A percentile compares a stretch with the other conserved stretches of the same genome.
Conservation (phyloP, 2,329 filamentous ascomycete species). For the Ceratocystis variospora region DNA sequence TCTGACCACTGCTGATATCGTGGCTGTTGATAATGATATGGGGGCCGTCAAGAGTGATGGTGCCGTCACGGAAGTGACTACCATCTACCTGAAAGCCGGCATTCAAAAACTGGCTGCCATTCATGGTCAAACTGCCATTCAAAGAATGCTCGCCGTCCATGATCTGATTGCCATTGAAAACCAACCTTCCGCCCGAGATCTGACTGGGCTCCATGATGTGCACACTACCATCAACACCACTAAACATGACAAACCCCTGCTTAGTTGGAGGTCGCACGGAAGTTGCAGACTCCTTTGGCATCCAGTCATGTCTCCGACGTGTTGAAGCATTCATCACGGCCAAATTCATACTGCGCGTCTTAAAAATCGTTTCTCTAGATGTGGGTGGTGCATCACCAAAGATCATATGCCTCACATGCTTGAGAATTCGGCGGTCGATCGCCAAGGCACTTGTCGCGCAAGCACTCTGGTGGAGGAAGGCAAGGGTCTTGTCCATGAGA, state of each 20-base stretch:
- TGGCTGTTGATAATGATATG: not conserved
- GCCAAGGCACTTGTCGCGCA: constrained; percentile 61
- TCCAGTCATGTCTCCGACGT: constrained; percentile 3
- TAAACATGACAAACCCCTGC: not conserved
- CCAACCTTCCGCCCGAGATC: not conserved
- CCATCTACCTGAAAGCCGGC: not conserved
- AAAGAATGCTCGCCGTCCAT: not conserved
- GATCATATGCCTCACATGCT: constrained; percentile 38
- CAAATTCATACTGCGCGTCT: constrained; percentile 8
- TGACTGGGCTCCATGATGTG: not conserved
- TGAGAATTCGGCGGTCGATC: constrained; percentile 62
- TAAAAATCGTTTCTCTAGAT: not conserved
- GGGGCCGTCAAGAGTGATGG: not conserved
- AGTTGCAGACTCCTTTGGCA: not conserved
- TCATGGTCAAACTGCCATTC: not conserved
- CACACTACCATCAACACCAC: not conserved
- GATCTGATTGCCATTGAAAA: not conserved
- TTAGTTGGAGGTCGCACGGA: not conserved
- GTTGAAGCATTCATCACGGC: constrained; percentile 7
- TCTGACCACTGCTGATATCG: not conserved
- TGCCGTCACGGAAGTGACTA: not conserved
- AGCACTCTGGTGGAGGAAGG: constrained; percentile 55
- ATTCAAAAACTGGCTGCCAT: not conserved
- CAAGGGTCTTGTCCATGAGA: constrained; percentile 60
- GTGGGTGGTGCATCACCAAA: constrained; percentile 21